A percentile compares a stretch with the other conserved stretches of the same genome.
Evolutionary conservation across 306 rosid genomes (phyloP).

Genomic region (Pyrus betulifolia): DNA sequence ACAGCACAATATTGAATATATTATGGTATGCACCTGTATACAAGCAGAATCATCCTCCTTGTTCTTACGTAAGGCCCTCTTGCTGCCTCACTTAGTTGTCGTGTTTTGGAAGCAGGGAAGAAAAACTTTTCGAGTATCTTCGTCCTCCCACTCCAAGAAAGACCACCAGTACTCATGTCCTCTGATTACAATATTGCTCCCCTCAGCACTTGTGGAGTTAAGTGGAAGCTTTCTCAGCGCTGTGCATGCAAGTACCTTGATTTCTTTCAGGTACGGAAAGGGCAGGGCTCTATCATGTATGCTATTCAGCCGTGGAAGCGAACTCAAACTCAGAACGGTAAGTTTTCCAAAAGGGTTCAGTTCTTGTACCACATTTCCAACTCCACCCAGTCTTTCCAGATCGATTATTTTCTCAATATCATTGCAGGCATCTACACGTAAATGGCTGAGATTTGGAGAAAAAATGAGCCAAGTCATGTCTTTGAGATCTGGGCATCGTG

Average conservation of each 20-base stretch:
- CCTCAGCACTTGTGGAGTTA: neutral
- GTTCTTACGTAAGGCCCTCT: too few species aligned
- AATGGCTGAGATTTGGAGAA: neutral
- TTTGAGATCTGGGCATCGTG: neutral
- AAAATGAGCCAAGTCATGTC: neutral
- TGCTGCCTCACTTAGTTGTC: too few species aligned
- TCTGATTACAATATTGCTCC: neutral
- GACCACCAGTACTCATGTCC: slow-evolving; percentile 5
- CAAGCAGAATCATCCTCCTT: too few species aligned
- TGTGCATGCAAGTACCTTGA: neutral
- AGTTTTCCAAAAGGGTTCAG: neutral
- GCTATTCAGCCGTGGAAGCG: neutral
- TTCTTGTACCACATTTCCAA: neutral
- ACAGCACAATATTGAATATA: too few species aligned
- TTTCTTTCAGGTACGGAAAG: neutral
- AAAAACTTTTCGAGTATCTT: neutral
- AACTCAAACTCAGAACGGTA: neutral
- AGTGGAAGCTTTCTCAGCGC: neutral
- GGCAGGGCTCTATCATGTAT: neutral
- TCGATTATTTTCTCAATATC: neutral
- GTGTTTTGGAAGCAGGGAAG: neutral
- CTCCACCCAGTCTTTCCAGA: neutral
- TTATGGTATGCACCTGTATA: too few species aligned
- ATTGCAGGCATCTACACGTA: neutral
- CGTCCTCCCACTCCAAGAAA: slow-evolving; percentile 11